Evolutionary conservation across 805 yeast genomes (phyloP).

Genomic region (Candida awuae): DNA sequence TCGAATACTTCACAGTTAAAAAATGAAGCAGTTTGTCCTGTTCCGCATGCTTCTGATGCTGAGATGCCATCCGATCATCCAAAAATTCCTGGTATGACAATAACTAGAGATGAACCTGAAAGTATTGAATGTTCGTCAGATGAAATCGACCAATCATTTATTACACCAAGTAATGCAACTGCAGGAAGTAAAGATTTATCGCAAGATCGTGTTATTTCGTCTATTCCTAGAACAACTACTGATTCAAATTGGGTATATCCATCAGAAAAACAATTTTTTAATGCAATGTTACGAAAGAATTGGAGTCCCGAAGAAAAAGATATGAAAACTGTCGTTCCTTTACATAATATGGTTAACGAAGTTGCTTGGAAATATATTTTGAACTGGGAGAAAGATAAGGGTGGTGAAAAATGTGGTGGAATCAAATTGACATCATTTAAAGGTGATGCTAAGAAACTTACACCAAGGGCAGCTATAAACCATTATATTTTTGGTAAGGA

Average conservation of each 20-base stretch:
- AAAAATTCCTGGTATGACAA: slow-evolving; percentile 8
- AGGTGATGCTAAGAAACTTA: slow-evolving; percentile 78
- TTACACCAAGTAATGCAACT: slow-evolving; percentile 21
- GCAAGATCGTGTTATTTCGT: slow-evolving; percentile 65
- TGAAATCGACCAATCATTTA: slow-evolving; percentile 25
- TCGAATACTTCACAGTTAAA: not conserved
- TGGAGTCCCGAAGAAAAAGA: slow-evolving; percentile 78
- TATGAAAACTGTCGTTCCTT: slow-evolving; percentile 87
- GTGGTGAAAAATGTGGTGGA: slow-evolving; percentile 70
- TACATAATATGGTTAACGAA: slow-evolving; percentile 91
- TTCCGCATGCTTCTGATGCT: slow-evolving; percentile 11
- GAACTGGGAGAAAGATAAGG: slow-evolving; percentile 66
- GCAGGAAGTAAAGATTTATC: slow-evolving; percentile 41
- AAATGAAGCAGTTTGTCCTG: slow-evolving; percentile 5
- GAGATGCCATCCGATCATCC: slow-evolving; percentile 20
- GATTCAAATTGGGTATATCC: slow-evolving; percentile 87
- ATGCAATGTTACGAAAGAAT: slow-evolving; percentile 86
- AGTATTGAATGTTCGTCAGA: slow-evolving; percentile 47
- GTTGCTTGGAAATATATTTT: slow-evolving; percentile 81
- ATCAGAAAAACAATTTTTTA: slow-evolving; percentile 87
- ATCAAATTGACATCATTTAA: slow-evolving; percentile 76
- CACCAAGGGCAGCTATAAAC: slow-evolving; percentile 80
- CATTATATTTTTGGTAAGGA: slow-evolving; percentile 53
- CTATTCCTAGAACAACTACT: slow-evolving; percentile 74
- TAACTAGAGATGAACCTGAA: slow-evolving; percentile 12